These are phyloP conservation scores for Lachnellula suecica DNA, from an alignment of 2,329 filamentous ascomycete species.

Conservation along the genomic window DNA sequence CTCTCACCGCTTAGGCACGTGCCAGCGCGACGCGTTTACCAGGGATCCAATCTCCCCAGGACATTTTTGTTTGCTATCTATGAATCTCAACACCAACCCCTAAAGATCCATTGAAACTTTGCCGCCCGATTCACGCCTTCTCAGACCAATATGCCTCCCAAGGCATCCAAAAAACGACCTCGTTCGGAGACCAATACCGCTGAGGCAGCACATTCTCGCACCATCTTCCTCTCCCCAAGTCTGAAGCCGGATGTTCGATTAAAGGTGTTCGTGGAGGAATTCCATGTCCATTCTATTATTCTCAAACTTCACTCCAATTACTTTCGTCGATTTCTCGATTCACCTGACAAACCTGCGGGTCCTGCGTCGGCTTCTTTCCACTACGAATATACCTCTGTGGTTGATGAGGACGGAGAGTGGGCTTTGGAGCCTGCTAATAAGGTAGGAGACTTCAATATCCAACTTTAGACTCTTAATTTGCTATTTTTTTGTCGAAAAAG, in stretches of 20 bases:
- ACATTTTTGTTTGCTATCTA: not conserved
- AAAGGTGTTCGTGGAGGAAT: slow-evolving; percentile 2
- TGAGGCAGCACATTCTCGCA: not conserved
- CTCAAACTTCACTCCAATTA: slow-evolving; percentile 11
- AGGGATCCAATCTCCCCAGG: not conserved
- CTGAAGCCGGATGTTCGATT: not conserved
- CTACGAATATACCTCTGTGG: not conserved
- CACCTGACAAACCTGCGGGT: not conserved
- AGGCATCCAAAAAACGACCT: not conserved
- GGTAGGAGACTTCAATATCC: not conserved
- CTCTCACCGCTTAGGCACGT: not conserved
- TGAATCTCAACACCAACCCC: not conserved
- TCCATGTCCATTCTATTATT: slow-evolving; percentile 14
- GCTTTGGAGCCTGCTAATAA: not conserved
- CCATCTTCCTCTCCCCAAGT: not conserved
- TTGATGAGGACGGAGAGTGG: not conserved
- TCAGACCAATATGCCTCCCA: not conserved
- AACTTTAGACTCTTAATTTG: not conserved
- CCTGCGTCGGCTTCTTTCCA: not conserved
- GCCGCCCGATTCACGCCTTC: not conserved
- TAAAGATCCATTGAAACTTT: not conserved
- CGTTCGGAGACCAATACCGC: not conserved
- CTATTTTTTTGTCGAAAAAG: no score
- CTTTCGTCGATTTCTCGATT: slow-evolving; percentile 9
- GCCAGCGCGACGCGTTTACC: not conserved